These are phyloP conservation scores for Cryptococcus neoformans DNA, from an alignment of 1,284 basidiomycete genomes.

Conservation along the genomic window DNA sequence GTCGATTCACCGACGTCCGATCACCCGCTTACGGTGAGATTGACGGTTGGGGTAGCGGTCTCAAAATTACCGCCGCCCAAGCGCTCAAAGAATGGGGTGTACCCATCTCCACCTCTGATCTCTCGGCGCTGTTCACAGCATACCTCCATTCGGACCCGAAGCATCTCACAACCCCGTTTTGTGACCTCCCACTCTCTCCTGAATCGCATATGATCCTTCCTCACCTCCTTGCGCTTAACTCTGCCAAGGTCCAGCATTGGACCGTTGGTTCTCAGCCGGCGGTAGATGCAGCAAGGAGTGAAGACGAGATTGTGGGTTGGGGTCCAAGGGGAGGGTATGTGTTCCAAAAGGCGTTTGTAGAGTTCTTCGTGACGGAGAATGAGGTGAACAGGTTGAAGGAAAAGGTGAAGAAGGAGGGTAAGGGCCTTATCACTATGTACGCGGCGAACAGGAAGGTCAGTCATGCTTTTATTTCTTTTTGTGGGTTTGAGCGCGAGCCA, in stretches of 20 bases:
- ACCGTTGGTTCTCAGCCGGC: conserved; percentile 97
- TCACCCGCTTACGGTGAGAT: conserved; percentile 97
- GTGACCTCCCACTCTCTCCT: conserved; percentile 72
- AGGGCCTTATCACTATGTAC: conserved; percentile 74
- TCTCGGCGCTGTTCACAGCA: conserved; percentile 74
- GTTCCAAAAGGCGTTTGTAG: conserved; percentile 97
- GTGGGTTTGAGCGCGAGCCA: not conserved
- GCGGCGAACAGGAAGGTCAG: conserved; percentile 74
- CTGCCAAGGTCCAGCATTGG: conserved; percentile 71
- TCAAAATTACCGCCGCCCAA: conserved; percentile 58
- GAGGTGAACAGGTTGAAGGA: conserved; percentile 65
- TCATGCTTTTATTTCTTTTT: not conserved
- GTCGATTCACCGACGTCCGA: conserved; percentile 93
- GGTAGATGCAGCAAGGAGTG: conserved; percentile 72
- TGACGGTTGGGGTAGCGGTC: conserved; percentile 73
- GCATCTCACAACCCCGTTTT: conserved; percentile 80
- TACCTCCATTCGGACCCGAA: conserved; percentile 64
- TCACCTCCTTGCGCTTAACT: conserved; percentile 70
- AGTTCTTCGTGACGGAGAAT: conserved; percentile 76
- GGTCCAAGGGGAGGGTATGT: conserved; percentile 89
- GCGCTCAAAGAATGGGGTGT: conserved; percentile 76
- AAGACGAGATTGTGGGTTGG: conserved; percentile 82
- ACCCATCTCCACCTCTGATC: conserved; percentile 66
- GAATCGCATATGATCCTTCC: conserved; percentile 82
- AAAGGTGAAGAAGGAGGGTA: conserved; percentile 57